Evolutionary conservation across 306 rosid species (phyloP), one percentile per base, ranked within the genome.

Genomic region (Gastrolobium bilobum): DNA sequence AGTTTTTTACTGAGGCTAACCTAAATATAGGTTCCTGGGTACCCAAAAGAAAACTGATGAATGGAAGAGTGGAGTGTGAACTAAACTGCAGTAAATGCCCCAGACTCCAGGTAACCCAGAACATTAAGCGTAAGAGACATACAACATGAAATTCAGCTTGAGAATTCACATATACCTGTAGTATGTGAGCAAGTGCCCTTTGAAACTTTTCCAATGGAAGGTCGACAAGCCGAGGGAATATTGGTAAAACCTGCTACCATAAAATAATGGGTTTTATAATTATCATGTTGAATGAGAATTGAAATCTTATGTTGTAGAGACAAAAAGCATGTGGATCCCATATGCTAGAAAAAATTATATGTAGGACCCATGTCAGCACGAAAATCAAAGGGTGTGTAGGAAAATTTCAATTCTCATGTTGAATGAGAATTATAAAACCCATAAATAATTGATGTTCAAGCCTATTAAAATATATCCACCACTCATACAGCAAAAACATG

Each of bases 191-290:
- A 79, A 96, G 97, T 13, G 99, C 98, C 83, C 80, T 96, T 87
- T 96, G 97, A 84, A 96, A 96, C 89, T 96, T 96, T 48, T 96
- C 99, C 82, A 90, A 78, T 67, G 99, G 97, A 68, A 96, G 98
- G 78, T 86, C 94, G 29, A 96, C 91, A 80, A 96, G 96, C 76
- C 84, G 91, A 60, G 99, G 98, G 73, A 96, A 91, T 82, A 96
- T 90, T 34, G 98, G 99, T 75, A 96, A 89, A 66, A 96, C 99
- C 98, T 96, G 98, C 76, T 5, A 73, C 52, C 81, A 67, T 56
- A 4, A 44, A 85, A 82, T 51, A n/a, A n/a, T n/a, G n/a, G n/a
- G n/a, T n/a, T n/a, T n/a, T n/a, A n/a, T n/a, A n/a, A n/a, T n/a
- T n/a, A n/a, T n/a, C n/a, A n/a, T n/a, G n/a, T n/a, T n/a, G n/a